Evolutionary conservation across 768 basidiomycete genomes (phyloP), one percentile per base, ranked within the genome.

Genomic region (Symmetrospora coprosmae): DNA sequence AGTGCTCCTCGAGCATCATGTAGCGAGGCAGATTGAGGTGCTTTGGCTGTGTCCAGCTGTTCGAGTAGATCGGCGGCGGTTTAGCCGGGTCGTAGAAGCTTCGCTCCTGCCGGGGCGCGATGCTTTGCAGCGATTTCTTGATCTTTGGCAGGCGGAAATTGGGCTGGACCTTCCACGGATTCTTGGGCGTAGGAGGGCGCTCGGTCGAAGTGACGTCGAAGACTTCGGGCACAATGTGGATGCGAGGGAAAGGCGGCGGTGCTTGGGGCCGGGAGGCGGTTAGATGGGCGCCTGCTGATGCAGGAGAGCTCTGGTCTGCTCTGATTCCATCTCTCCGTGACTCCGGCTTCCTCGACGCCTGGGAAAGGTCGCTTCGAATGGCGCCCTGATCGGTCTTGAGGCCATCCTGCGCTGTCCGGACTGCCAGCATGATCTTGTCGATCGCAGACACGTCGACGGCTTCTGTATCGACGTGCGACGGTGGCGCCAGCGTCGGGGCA

Each of bases 341-440:
- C n/a, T n/a, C n/a, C n/a, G n/a, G n/a, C n/a, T n/a, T n/a, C n/a
- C n/a, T n/a, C n/a, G n/a, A n/a, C n/a, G n/a, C n/a, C n/a, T n/a
- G n/a, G n/a, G n/a, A n/a, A n/a, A n/a, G n/a, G n/a, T n/a, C n/a
- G n/a, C n/a, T n/a, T n/a, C n/a, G n/a, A 4, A 25, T 43, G 13
- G 40, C 55, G 8, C 41, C 43, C 4, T 50, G 49, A 21, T 35
- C 31, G 16, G 49, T 50, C 38, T 31, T 58, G 11, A 58, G 41
- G n/a, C 43, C 55, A 21, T 58, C 55, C 19, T 47, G 55, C n/a
- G 55, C 55, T 8, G 55, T 43, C 23, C 30, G 7, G 2, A 58
- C 55, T 34, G 25, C 28, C 19, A 41, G 40, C 55, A 58, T 58
- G 41, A 58, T 58, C 30, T 58, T 43, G 17, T 58, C 55, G 2